Percentiles rank a stretch among this genome's conserved stretches.
These are phyloP conservation scores for Neonectria ditissima DNA, from an alignment of 2,329 filamentous ascomycete genomes.

Conservation along the genomic window DNA sequence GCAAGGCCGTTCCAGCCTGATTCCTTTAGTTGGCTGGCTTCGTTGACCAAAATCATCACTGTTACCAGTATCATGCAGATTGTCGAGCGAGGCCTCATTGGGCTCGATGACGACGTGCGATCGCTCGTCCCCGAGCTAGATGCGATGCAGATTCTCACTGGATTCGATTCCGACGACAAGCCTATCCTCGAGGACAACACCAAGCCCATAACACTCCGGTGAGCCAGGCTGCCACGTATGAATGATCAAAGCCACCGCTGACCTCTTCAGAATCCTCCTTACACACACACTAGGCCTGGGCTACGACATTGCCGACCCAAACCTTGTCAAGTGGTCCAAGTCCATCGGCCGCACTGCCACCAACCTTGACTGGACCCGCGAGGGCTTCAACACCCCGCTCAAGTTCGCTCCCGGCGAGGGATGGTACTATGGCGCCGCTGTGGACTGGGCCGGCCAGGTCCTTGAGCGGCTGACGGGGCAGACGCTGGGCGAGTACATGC, in stretches of 20 bases:
- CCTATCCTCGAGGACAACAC: slow-evolving; percentile 54
- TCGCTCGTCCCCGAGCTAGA: slow-evolving; percentile 50
- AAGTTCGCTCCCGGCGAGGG: slow-evolving; percentile 58
- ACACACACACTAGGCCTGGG: slow-evolving; percentile 62
- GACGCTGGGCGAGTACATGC: slow-evolving; percentile 53
- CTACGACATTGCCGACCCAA: slow-evolving; percentile 57
- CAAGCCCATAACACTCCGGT: slow-evolving; percentile 54
- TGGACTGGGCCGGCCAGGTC: slow-evolving; percentile 62
- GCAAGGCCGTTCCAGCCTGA: slow-evolving; percentile 48
- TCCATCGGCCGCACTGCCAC: slow-evolving; percentile 49
- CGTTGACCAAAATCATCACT: slow-evolving; percentile 59
- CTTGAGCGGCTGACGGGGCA: slow-evolving; percentile 55
- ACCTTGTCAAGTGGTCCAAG: slow-evolving; percentile 55
- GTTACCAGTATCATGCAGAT: slow-evolving; percentile 54
- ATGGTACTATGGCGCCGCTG: slow-evolving; percentile 61
- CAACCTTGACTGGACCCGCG: slow-evolving; percentile 49
- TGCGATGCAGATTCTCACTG: slow-evolving; percentile 51
- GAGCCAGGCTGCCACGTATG: slow-evolving; percentile 3
- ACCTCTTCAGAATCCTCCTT: slow-evolving; percentile 53
- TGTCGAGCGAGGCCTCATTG: slow-evolving; percentile 50
- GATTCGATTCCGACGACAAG: slow-evolving; percentile 50
- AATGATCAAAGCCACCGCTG: not conserved
- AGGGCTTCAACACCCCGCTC: slow-evolving; percentile 57
- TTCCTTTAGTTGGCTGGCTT: slow-evolving; percentile 55
- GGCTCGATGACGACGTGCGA: slow-evolving; percentile 54